Conservation (phyloP, 129 eudicot genomes). For the Helianthus tuberosus region DNA sequence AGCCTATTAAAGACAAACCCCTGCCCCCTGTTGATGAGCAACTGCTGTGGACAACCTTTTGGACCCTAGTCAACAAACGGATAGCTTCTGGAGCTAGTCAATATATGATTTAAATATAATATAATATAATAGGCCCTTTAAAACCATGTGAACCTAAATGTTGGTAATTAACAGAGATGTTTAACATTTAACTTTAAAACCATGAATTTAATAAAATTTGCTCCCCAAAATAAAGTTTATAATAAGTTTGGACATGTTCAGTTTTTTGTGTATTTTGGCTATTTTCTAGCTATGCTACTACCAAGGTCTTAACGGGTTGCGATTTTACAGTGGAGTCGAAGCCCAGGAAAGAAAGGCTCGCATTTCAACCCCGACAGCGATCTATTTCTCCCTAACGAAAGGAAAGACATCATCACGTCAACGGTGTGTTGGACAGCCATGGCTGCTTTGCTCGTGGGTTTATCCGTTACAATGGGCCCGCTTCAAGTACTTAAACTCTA, state of each 20-base stretch:
- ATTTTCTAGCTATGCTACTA: not conserved
- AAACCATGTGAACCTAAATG: too few relatives aligned
- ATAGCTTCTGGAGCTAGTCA: too few relatives aligned
- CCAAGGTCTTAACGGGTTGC: not conserved
- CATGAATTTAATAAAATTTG: not conserved
- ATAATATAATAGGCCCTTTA: too few relatives aligned
- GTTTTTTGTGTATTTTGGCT: not conserved
- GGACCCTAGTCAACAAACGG: too few relatives aligned
- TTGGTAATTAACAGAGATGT: too few relatives aligned
- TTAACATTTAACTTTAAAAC: too few relatives aligned
- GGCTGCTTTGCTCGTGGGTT: slow-evolving; percentile 81
- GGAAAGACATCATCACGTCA: slow-evolving; percentile 80
- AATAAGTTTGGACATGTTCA: not conserved
- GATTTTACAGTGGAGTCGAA: slow-evolving; percentile 75
- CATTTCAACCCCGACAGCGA: slow-evolving; percentile 84
- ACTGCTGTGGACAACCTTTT: too few relatives aligned
- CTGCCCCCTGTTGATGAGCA: too few relatives aligned
- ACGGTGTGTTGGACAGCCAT: slow-evolving; percentile 84
- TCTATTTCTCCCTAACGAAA: slow-evolving; percentile 75
- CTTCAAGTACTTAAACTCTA: slow-evolving; percentile 80
- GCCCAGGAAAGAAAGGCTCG: slow-evolving; percentile 94
- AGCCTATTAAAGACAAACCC: too few relatives aligned
- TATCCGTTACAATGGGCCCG: slow-evolving; percentile 81
- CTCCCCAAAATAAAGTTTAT: not conserved
- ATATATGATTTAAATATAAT: too few relatives aligned